Evolutionary conservation across 257 asterid genomes (phyloP).

Genomic region (Solanum paucissectum): DNA sequence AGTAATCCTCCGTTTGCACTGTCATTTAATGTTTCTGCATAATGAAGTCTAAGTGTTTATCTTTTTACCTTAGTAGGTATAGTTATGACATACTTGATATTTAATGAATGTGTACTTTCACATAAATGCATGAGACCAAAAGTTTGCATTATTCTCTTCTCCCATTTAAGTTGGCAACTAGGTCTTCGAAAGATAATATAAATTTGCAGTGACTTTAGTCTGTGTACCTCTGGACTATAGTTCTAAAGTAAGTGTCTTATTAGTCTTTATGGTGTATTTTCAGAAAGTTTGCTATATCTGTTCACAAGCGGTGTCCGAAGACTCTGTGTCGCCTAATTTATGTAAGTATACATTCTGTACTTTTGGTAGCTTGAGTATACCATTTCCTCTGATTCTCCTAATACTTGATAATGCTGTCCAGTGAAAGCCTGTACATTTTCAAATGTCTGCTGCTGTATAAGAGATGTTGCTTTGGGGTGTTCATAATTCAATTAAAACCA

Average conservation of each 20-base stretch:
- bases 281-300: conserved; percentile 90
- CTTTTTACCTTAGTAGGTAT: neutral
- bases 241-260: neutral
- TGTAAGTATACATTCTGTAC: conserved; percentile 39
- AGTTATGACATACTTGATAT: neutral
- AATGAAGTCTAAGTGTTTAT: neutral
- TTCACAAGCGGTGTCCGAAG: conserved; percentile 62
- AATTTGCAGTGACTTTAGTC: neutral
- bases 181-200: neutral
- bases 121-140: neutral
- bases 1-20: neutral
- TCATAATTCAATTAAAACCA: neutral
- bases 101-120: neutral
- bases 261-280: conserved; percentile 15
- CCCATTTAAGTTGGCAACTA: neutral
- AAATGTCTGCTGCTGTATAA: neutral
- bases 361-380: neutral
- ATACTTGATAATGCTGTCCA: neutral
- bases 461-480: neutral
- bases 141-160: neutral
- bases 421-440: neutral
- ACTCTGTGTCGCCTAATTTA: conserved; percentile 63
- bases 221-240: neutral
- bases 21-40: neutral
- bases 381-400: neutral